phyloP scores from a whole-genome alignment of 331 rosid genomes.

The Rhamnella rubrinervis region DNA sequence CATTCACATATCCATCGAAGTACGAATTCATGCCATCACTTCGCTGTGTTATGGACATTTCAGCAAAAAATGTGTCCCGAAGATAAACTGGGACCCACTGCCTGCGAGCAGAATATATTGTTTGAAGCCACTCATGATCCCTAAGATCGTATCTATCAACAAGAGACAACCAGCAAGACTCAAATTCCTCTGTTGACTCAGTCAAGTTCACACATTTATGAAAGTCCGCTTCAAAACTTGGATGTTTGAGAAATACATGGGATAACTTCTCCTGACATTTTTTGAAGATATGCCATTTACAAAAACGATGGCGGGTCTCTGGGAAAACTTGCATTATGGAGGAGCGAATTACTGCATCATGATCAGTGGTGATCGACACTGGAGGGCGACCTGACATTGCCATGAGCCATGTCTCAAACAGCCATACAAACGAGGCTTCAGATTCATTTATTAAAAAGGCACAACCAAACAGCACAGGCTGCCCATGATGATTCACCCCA shows the following conservation, averaged over 20 bases:
- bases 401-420: constrained; percentile 88
- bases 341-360: constrained; percentile 76
- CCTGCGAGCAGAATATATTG: constrained; percentile 65
- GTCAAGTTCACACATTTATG: constrained; percentile 95
- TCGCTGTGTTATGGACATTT: constrained; percentile 96
- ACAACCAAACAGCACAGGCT: constrained; percentile 94
- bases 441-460: constrained; percentile 92
- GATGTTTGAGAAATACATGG: constrained; percentile 82
- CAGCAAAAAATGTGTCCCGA: constrained; percentile 94
- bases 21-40: constrained; percentile 99
- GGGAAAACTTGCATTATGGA: constrained; percentile 85
- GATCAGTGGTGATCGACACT: constrained; percentile 86
- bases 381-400: constrained; percentile 93
- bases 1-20: constrained; percentile 98
- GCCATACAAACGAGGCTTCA: constrained; percentile 87
- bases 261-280: constrained; percentile 95
- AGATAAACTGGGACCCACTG: constrained; percentile 98
- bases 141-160: constrained; percentile 79
- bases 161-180: constrained; percentile 86
- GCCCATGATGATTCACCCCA: constrained; percentile 96
- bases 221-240: constrained; percentile 91
- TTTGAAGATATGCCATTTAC: constrained; percentile 98
- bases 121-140: constrained; percentile 96
- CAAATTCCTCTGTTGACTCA: constrained; percentile 90
- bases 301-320: constrained; percentile 87